phyloP scores from a whole-genome alignment of 257 asterid species.

The Asclepias syriaca region DNA sequence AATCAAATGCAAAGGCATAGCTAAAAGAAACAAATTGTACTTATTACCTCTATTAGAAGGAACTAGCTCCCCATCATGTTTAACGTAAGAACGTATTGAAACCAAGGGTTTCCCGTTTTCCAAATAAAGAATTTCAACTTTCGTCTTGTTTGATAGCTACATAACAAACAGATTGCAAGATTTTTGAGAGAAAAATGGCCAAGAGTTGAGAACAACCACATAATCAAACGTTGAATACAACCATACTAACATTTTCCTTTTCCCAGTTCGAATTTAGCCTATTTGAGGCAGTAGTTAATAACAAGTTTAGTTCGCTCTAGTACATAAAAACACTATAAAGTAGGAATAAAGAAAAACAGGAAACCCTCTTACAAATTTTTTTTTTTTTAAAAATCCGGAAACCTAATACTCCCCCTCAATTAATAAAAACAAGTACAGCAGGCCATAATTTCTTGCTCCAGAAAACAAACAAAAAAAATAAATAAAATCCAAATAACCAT shows the following conservation, averaged over 20 bases:
- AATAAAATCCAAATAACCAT: background rate
- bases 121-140: conserved; percentile 34
- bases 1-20: background rate
- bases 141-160: conserved; percentile 51
- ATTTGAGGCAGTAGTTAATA: too few relatives aligned
- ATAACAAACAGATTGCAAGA: conserved; percentile 16
- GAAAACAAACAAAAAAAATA: background rate
- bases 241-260: background rate
- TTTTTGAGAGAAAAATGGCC: conserved; percentile 4
- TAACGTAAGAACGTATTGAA: conserved; percentile 43
- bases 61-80: conserved; percentile 41
- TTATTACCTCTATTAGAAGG: conserved; percentile 41
- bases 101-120: conserved; percentile 39
- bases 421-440: background rate
- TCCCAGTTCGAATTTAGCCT: background rate
- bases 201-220: conserved; percentile 8
- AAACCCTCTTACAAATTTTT: background rate
- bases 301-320: too few relatives aligned
- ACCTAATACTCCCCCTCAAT: background rate
- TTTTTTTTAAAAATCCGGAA: too few relatives aligned
- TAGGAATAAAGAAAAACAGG: background rate
- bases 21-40: background rate
- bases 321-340: background rate
- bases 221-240: background rate
- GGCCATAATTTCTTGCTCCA: background rate